phyloP scores from a whole-genome alignment of 768 basidiomycete species.

The Erythrobasidium yunnanense region DNA sequence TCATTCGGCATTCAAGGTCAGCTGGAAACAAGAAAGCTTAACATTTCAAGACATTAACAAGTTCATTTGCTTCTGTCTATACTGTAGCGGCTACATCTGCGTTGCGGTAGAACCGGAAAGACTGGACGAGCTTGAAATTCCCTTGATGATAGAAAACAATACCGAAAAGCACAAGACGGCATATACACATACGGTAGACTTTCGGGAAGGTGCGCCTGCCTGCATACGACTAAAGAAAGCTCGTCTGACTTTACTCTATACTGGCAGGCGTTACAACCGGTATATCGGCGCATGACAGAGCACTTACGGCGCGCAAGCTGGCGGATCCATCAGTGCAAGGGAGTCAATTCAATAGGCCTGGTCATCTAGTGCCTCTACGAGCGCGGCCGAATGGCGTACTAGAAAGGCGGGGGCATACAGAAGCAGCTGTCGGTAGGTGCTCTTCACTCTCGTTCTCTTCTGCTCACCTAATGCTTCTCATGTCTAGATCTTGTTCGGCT shows the following conservation, averaged over 20 bases:
- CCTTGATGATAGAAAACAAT: constrained; percentile 88
- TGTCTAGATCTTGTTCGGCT: constrained; percentile 64
- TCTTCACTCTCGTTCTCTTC: neutral
- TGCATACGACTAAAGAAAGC: neutral
- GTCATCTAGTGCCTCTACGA: constrained; percentile 87
- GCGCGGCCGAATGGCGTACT: constrained; percentile 75
- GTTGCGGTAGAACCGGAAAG: constrained; percentile 66
- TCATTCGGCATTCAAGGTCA: constrained; percentile 90
- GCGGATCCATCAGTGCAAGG: constrained; percentile 50
- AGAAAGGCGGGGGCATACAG: constrained; percentile 84
- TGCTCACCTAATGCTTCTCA: neutral
- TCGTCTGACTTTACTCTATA: neutral
- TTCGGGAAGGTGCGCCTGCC: constrained; percentile 58
- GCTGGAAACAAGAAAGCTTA: constrained; percentile 33
- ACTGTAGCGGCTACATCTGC: constrained; percentile 82
- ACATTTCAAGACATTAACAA: neutral
- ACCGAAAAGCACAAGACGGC: constrained; percentile 85
- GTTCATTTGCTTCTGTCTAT: neutral
- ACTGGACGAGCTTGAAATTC: constrained; percentile 65
- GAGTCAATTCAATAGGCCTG: constrained; percentile 76
- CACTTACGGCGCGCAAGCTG: constrained; percentile 71
- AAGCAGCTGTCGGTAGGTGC: constrained; percentile 57
- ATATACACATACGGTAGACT: constrained; percentile 91
- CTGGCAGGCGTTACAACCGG: constrained; percentile 76
- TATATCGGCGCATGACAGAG: constrained; percentile 91